Evolutionary conservation across 2,329 filamentous ascomycete species (phyloP).

Genomic region (Stachybotrys elegans): DNA sequence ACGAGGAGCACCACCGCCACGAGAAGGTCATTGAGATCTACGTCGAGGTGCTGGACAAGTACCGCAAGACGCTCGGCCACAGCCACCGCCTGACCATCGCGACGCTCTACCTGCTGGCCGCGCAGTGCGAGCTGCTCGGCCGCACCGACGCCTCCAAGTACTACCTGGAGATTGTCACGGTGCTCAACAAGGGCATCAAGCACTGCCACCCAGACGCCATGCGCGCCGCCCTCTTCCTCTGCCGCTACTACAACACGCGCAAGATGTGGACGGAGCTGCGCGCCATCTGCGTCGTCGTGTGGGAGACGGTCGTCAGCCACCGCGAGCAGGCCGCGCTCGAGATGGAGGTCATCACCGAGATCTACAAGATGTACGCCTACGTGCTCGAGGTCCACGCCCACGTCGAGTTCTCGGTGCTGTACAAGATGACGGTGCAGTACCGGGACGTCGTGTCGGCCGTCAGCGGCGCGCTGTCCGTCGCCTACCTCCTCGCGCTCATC

Average conservation of each 20-base stretch:
- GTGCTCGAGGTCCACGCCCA: constrained; percentile 38
- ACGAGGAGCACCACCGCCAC: constrained; percentile 29
- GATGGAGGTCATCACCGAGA: constrained; percentile 33
- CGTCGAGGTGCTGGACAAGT: constrained; percentile 25
- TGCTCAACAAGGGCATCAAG: constrained; percentile 23
- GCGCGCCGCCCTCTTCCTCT: constrained; percentile 38
- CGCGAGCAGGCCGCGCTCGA: constrained; percentile 29
- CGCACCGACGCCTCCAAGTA: constrained; percentile 28
- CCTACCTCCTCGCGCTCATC: constrained; percentile 26
- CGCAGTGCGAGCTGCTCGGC: constrained; percentile 15
- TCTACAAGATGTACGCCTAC: constrained; percentile 39
- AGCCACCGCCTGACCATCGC: constrained; percentile 28
- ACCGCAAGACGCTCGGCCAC: constrained; percentile 17
- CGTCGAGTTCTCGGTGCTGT: constrained; percentile 32
- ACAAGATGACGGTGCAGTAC: constrained; percentile 43
- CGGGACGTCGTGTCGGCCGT: constrained; percentile 37
- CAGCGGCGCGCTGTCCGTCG: constrained; percentile 22
- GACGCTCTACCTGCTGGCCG: constrained; percentile 22
- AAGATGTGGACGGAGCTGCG: constrained; percentile 40
- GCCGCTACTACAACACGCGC: constrained; percentile 37
- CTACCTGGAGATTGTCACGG: constrained; percentile 31
- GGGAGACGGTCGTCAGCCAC: constrained; percentile 33
- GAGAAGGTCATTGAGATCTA: constrained; percentile 31
- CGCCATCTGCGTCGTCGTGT: constrained; percentile 38
- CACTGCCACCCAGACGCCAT: constrained; percentile 36